A percentile compares a stretch with the other conserved stretches of the same genome.
These are phyloP conservation scores for Hanseniaspora thailandica DNA, from an alignment of 805 yeast species.

Conservation along the genomic window DNA sequence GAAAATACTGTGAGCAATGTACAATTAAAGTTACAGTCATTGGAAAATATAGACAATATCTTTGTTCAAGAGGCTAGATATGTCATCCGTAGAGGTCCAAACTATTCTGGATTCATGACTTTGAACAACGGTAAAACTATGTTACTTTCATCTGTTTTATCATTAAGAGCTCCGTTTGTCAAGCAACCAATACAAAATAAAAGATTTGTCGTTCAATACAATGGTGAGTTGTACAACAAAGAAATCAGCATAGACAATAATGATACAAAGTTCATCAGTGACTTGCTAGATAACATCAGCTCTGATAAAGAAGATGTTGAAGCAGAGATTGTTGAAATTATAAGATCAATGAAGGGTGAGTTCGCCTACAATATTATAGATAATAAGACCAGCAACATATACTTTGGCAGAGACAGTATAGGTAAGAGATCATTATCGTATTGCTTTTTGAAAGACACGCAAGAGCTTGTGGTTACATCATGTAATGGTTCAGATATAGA, in stretches of 20 bases:
- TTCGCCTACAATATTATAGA: constrained; percentile 57
- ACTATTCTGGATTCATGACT: constrained; percentile 32
- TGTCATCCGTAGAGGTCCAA: constrained; percentile 55
- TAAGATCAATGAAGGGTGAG: constrained; percentile 52
- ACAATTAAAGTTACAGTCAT: no score
- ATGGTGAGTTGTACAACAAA: constrained; percentile 75
- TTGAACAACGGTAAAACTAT: constrained; percentile 17
- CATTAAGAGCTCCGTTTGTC: constrained; percentile 68
- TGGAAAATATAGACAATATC: not conserved
- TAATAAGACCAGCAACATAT: constrained; percentile 31
- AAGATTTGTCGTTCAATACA: constrained; percentile 53
- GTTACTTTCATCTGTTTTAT: constrained; percentile 61
- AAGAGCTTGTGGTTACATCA: constrained; percentile 39
- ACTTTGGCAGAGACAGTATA: constrained; percentile 72
- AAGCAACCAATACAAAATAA: constrained; percentile 49
- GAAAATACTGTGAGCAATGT: constrained; percentile 4
- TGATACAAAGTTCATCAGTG: constrained; percentile 50
- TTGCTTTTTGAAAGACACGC: constrained; percentile 19
- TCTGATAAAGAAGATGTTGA: constrained; percentile 17
- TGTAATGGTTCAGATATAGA: constrained; percentile 21
- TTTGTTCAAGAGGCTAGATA: constrained; percentile 24
- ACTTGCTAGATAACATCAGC: constrained; percentile 26
- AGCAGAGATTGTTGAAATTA: constrained; percentile 28
- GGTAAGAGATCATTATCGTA: constrained; percentile 73
- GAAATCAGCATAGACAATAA: constrained; percentile 37